A percentile compares a stretch with the other conserved stretches of the same genome.
Evolutionary conservation across 192 early-diverging fungal species (phyloP).

Genomic region (Backusella parvicylindrica): DNA sequence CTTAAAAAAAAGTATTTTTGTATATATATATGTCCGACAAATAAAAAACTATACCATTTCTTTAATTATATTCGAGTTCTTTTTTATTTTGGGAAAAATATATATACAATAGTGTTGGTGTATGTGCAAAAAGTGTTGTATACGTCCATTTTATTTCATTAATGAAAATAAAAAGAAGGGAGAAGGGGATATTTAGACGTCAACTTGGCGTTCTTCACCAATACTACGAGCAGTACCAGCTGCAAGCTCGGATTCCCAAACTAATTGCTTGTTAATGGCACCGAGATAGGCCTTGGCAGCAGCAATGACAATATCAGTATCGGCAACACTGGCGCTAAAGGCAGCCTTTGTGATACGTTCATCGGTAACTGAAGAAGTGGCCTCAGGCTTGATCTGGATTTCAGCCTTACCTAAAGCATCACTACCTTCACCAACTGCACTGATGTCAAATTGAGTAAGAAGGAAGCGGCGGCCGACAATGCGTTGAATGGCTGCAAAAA

Average conservation of each 20-base stretch:
- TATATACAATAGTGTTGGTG: background rate
- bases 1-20: background rate
- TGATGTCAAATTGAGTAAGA: slow-evolving; percentile 83
- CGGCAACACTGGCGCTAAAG: slow-evolving; percentile 73
- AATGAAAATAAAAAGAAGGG: background rate
- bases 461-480: slow-evolving; percentile 68
- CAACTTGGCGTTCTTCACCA: slow-evolving; percentile 12
- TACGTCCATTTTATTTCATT: background rate
- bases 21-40: background rate
- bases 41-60: background rate
- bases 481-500: slow-evolving; percentile 88
- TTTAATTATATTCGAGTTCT: background rate
- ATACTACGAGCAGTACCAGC: slow-evolving; percentile 22
- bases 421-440: slow-evolving; percentile 80
- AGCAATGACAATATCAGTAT: slow-evolving; percentile 85
- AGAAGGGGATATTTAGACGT: slow-evolving; percentile 20
- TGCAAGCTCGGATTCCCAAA: slow-evolving; percentile 11
- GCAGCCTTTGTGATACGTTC: slow-evolving; percentile 39
- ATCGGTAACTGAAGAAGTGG: slow-evolving; percentile 61
- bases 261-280: slow-evolving; percentile 75
- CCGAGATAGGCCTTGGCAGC: slow-evolving; percentile 86
- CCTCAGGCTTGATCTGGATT: slow-evolving; percentile 34
- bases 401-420: slow-evolving; percentile 85
- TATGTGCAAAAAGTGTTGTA: background rate
- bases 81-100: background rate